Percentiles rank a stretch among this genome's conserved stretches.
Conservation (phyloP, 2,329 filamentous ascomycete genomes). For the Calonectria hongkongensis region DNA sequence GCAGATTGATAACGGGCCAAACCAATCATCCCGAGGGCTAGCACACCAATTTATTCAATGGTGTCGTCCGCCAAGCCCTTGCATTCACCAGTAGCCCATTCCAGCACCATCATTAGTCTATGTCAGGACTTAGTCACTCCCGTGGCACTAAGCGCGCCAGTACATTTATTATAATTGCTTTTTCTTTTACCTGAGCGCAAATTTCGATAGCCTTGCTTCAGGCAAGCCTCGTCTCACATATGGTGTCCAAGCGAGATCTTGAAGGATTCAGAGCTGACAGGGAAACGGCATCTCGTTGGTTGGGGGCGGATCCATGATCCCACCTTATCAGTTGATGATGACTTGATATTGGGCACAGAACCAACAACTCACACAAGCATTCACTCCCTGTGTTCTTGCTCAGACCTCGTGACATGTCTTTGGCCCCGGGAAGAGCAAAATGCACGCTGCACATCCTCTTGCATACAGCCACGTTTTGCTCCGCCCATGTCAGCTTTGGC, state of each 20-base stretch:
- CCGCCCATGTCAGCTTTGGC: neutral
- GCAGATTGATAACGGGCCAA: constrained; percentile 17
- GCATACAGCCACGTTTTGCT: constrained; percentile 13
- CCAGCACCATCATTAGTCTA: neutral
- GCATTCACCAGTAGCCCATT: neutral
- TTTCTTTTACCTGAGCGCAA: neutral
- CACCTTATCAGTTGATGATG: neutral
- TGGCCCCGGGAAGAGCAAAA: neutral
- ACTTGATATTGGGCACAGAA: neutral
- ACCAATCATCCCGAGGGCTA: neutral
- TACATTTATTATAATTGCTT: constrained; percentile 1
- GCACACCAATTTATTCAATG: constrained; percentile 20
- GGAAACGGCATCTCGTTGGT: neutral
- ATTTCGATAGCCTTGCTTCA: neutral
- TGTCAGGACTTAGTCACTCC: constrained; percentile 13
- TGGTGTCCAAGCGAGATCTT: neutral
- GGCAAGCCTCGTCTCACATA: neutral
- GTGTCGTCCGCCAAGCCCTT: constrained; percentile 4
- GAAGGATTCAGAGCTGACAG: neutral
- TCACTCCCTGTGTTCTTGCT: neutral
- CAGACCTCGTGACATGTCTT: neutral
- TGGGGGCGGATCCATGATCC: neutral
- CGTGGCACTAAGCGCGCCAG: neutral
- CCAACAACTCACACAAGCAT: neutral
- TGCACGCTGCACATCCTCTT: neutral